phyloP scores from a whole-genome alignment of 257 asterid species.

The Lycium ferocissimum region DNA sequence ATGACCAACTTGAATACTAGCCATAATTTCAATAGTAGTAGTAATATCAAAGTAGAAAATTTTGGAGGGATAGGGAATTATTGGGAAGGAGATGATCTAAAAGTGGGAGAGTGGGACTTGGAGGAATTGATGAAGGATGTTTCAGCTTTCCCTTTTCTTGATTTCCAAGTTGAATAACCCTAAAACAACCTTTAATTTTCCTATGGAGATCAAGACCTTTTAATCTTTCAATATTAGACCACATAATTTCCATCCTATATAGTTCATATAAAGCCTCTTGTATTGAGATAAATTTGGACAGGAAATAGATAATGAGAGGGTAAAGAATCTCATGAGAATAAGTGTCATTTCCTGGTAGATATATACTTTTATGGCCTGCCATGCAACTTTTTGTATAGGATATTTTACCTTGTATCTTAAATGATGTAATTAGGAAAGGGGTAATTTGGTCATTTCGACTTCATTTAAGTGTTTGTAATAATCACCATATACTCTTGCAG shows the following conservation, averaged over 20 bases:
- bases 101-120: constrained; percentile 65
- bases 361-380: not conserved
- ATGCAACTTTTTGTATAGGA: constrained; percentile 22
- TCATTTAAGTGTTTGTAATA: constrained; percentile 30
- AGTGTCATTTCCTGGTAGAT: not conserved
- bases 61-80: constrained; percentile 53
- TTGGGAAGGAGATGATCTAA: constrained; percentile 55
- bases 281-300: constrained; percentile 22
- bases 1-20: constrained; percentile 25
- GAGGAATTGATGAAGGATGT: constrained; percentile 73
- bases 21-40: constrained; percentile 29
- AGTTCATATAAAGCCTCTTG: not conserved
- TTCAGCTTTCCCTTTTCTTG: constrained; percentile 57
- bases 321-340: constrained; percentile 16
- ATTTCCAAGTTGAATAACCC: constrained; percentile 51
- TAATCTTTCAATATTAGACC: not conserved
- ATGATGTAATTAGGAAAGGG: constrained; percentile 20
- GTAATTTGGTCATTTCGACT: constrained; percentile 11
- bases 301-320: not conserved
- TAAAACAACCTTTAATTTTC: constrained; percentile 4
- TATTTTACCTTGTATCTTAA: not conserved
- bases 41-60: constrained; percentile 45
- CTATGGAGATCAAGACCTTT: not conserved
- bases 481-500: constrained; percentile 18
- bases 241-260: constrained; percentile 15